phyloP scores from a whole-genome alignment of 2,329 filamentous ascomycete genomes.

The Pezicula neosporulosa region DNA sequence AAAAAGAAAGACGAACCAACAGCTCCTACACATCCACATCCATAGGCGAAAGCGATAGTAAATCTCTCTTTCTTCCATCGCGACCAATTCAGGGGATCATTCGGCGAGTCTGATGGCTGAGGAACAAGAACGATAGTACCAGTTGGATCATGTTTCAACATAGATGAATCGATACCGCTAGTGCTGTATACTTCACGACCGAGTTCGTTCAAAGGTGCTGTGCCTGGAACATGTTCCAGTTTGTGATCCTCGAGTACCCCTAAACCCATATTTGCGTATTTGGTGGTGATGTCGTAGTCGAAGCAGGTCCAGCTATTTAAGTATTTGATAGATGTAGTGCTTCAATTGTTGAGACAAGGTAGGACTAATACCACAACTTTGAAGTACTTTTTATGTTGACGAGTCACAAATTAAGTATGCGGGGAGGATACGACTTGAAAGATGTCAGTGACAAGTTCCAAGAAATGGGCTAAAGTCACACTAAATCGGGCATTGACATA shows the following conservation, averaged over 20 bases:
- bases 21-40: conserved; percentile 38
- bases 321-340: too few species aligned
- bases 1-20: conserved; percentile 5
- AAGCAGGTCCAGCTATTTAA: too few species aligned
- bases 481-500: too few species aligned
- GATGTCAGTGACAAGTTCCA: too few species aligned
- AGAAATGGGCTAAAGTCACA: too few species aligned
- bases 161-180: conserved; percentile 10
- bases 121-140: conserved; percentile 48
- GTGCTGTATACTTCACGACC: conserved; percentile 26
- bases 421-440: too few species aligned
- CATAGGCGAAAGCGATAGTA: conserved; percentile 35
- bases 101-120: conserved; percentile 46
- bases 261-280: conserved; percentile 16
- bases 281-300: too few species aligned
- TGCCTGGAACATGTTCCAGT: conserved; percentile 21
- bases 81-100: conserved; percentile 50
- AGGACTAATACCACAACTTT: too few species aligned
- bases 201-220: conserved; percentile 29
- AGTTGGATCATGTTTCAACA: conserved; percentile 31
- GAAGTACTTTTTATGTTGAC: too few species aligned
- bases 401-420: too few species aligned
- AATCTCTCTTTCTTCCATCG: conserved; percentile 31
- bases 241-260: conserved; percentile 21
- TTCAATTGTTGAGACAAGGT: too few species aligned